Conservation (phyloP, 2,329 filamentous ascomycete species). For the Pestalotiopsis sp. region DNA sequence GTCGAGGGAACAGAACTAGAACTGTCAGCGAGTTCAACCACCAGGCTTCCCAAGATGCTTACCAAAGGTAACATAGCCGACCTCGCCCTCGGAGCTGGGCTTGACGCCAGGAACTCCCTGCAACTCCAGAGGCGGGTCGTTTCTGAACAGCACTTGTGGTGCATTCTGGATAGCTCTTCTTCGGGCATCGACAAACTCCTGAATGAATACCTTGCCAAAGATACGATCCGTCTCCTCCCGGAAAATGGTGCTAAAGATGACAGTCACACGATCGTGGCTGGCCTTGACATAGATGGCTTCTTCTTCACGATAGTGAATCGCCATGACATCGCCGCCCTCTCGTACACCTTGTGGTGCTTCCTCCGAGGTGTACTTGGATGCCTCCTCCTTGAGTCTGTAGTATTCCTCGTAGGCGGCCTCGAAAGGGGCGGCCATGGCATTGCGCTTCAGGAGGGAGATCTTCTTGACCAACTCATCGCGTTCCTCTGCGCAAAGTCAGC, state of each 20-base stretch:
- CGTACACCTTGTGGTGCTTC: slow-evolving; percentile 87
- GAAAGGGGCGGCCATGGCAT: slow-evolving; percentile 98
- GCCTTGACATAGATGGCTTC: slow-evolving; percentile 99
- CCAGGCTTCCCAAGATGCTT: slow-evolving; percentile 30
- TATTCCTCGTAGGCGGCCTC: slow-evolving; percentile 96
- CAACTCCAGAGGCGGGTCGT: slow-evolving; percentile 90
- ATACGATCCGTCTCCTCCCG: slow-evolving; percentile 96
- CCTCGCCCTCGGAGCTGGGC: slow-evolving; percentile 75
- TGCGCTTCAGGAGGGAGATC: slow-evolving; percentile 91
- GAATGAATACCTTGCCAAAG: slow-evolving; percentile 97
- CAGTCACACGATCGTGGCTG: slow-evolving; percentile 93
- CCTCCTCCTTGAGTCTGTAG: slow-evolving; percentile 81
- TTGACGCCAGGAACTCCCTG: slow-evolving; percentile 84
- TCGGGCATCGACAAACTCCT: slow-evolving; percentile 97
- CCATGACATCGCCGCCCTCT: slow-evolving; percentile 91
- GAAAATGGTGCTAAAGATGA: slow-evolving; percentile 99
- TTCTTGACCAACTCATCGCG: slow-evolving; percentile 85
- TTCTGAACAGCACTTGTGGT: slow-evolving; percentile 94
- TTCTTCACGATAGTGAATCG: slow-evolving; percentile 97
- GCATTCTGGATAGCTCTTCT: slow-evolving; percentile 96
- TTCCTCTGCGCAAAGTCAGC: slow-evolving; percentile 58
- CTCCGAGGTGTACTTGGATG: slow-evolving; percentile 90
- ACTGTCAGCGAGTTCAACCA: slow-evolving; percentile 17
- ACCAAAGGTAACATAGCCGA: slow-evolving; percentile 99
- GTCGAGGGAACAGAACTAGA: slow-evolving; percentile 89